Conservation (phyloP, 371 early-diverging fungal genomes). For the Actinomucor elegans region DNA sequence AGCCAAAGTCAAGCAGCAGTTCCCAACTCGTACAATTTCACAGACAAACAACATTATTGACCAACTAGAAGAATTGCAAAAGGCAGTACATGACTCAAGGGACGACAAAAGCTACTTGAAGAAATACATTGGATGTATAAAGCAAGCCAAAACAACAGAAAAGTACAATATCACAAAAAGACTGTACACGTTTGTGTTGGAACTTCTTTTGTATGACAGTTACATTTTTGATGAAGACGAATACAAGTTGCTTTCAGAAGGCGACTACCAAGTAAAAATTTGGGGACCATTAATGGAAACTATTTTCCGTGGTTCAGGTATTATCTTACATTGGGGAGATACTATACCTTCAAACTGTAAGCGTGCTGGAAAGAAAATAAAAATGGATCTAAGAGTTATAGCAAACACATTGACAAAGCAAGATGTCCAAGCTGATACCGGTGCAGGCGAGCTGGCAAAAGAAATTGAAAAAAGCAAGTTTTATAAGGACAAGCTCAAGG, state of each 20-base stretch:
- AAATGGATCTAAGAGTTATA: conserved; percentile 4
- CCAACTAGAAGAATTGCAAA: conserved; percentile 7
- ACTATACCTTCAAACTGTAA: background rate
- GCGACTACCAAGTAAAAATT: conserved; percentile 9
- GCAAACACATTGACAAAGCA: background rate
- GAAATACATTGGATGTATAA: conserved; percentile 8
- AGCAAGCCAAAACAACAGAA: background rate
- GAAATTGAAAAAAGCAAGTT: conserved; percentile 5
- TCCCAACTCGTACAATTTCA: conserved; percentile 2
- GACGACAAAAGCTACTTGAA: conserved; percentile 6
- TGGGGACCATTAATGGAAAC: conserved; percentile 10
- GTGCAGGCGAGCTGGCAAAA: conserved; percentile 8
- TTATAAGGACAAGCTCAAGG: conserved; percentile 13
- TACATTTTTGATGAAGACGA: conserved; percentile 10
- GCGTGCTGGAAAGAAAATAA: background rate
- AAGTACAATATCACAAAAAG: conserved; percentile 6
- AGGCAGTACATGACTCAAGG: background rate
- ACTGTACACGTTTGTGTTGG: conserved; percentile 3
- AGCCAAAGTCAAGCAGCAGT: conserved; percentile 1
- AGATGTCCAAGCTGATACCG: conserved; percentile 1
- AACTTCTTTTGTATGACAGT: conserved; percentile 7
- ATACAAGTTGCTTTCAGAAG: conserved; percentile 10
- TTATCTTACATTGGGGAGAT: background rate
- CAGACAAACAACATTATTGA: background rate
- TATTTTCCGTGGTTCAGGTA: background rate